Evolutionary conservation across 2,329 filamentous ascomycete species (phyloP), one percentile per base, ranked within the genome.

Genomic region (Stemphylium beticola): DNA sequence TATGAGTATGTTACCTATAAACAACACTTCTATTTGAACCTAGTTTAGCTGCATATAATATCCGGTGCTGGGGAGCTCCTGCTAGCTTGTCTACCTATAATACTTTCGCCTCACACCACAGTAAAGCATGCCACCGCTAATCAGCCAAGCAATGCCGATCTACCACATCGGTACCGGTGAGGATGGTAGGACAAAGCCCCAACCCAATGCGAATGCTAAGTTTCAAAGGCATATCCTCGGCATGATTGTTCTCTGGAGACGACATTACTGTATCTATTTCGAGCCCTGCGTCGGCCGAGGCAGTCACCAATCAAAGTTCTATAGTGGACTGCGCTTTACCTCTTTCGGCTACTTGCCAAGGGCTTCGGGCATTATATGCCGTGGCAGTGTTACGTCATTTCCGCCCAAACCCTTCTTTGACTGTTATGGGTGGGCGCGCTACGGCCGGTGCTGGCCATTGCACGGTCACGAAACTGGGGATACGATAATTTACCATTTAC

Each of bases 211-310:
- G n/a, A n/a, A n/a, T n/a, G n/a, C n/a, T n/a, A n/a, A n/a, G n/a
- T n/a, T n/a, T n/a, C n/a, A n/a, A n/a, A n/a, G n/a, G n/a, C n/a
- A 42, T 55, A 55, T 46, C 41, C 52, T 55, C 46, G 52, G 52
- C 52, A 55, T 46, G 15, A 55, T 32, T 41, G 47, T 51, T 46
- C 45, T 50, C 14, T 55, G 52, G 29, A 55, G 41, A 49, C 7
- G 33, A 45, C 22, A 40, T 45, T 50, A 29, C 40, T 46, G 52
- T 31, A 6, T 55, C 52, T 55, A 55, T 55, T 51, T 51, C 12
- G 14, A 42, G 52, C 46, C 5, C 20, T 18, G 15, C 8, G 46
- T 31, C 40, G 36, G 17, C 41, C 41, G 17, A 51, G 41, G 17
- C 22, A n/a, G 36, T 17, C n/a, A 14, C 52, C 40, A 51, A 51